Percentiles rank a stretch among this genome's conserved stretches.
phyloP scores from a whole-genome alignment of 2,329 filamentous ascomycete genomes.

The Trichoderma koningii region DNA sequence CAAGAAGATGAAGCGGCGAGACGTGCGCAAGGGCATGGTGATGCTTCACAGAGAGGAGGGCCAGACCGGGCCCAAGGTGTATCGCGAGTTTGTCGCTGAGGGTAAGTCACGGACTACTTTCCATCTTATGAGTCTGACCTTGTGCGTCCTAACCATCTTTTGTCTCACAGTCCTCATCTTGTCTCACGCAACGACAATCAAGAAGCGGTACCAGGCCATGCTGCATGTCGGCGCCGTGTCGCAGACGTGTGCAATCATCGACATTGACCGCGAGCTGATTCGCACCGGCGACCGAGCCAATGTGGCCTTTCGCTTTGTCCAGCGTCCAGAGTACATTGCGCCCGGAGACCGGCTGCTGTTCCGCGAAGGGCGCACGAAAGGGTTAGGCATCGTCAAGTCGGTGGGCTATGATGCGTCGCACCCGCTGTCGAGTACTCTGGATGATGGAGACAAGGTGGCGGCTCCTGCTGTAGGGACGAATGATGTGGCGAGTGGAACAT shows the following conservation, averaged over 20 bases:
- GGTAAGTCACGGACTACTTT: slow-evolving; percentile 46
- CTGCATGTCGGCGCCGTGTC: slow-evolving; percentile 92
- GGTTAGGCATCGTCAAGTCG: slow-evolving; percentile 88
- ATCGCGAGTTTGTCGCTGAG: slow-evolving; percentile 76
- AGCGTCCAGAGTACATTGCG: slow-evolving; percentile 87
- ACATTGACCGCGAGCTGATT: slow-evolving; percentile 94
- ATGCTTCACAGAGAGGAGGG: slow-evolving; percentile 82
- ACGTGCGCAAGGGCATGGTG: slow-evolving; percentile 97
- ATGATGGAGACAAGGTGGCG: slow-evolving; percentile 18
- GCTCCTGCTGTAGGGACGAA: background rate
- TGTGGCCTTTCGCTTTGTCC: slow-evolving; percentile 93
- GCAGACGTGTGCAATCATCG: slow-evolving; percentile 95
- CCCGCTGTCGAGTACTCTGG: slow-evolving; percentile 42
- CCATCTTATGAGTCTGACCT: too few relatives aligned
- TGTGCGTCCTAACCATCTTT: background rate
- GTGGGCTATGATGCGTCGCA: slow-evolving; percentile 77
- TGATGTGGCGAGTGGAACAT: slow-evolving; percentile 13
- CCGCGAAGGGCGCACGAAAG: slow-evolving; percentile 92
- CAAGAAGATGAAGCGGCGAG: slow-evolving; percentile 82
- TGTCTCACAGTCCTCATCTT: slow-evolving; percentile 73
- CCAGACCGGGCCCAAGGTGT: slow-evolving; percentile 68
- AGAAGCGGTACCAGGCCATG: slow-evolving; percentile 97
- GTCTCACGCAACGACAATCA: slow-evolving; percentile 95
- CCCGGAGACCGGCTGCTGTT: slow-evolving; percentile 90
- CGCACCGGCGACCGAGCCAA: slow-evolving; percentile 91